These are phyloP conservation scores for Populus tremula DNA, from an alignment of 345 rosid species.

Conservation along the genomic window DNA sequence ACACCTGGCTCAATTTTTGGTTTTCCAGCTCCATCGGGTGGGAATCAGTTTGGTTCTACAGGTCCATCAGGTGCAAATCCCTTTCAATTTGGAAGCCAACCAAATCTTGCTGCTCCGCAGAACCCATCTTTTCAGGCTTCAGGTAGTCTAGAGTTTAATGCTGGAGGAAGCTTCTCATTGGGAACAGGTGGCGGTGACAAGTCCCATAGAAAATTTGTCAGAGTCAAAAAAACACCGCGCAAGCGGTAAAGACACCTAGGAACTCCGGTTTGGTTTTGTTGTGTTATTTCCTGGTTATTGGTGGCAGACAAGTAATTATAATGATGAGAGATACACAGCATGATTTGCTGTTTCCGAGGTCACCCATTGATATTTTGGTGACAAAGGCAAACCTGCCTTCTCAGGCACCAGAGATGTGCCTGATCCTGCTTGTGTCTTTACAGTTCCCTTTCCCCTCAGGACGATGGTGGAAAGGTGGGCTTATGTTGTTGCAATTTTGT, in stretches of 20 bases:
- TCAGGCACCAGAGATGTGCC: conserved; percentile 7
- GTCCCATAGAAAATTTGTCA: conserved; percentile 51
- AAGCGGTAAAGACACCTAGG: conserved; percentile 42
- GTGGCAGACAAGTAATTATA: conserved; percentile 21
- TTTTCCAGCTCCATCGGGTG: conserved; percentile 23
- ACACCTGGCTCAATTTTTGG: conserved; percentile 39
- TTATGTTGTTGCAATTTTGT: conserved; percentile 41
- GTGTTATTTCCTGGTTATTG: not conserved
- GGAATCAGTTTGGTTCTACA: conserved; percentile 12
- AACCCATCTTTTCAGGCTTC: conserved; percentile 59
- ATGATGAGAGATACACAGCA: not conserved
- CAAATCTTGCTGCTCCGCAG: conserved; percentile 35
- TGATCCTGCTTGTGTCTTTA: not conserved
- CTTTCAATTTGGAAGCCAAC: conserved; percentile 71
- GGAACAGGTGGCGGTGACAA: conserved; percentile 75
- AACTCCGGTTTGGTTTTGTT: not conserved
- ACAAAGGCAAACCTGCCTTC: not conserved
- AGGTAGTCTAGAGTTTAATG: conserved; percentile 56
- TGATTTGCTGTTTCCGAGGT: conserved; percentile 2
- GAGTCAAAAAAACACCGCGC: conserved; percentile 37
- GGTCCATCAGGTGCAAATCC: conserved; percentile 44
- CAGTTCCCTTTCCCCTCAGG: not conserved
- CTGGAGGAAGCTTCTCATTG: conserved; percentile 79
- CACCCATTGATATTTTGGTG: conserved; percentile 4
- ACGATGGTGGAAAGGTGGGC: conserved; percentile 3